Evolutionary conservation across 2,329 filamentous ascomycete genomes (phyloP).

Genomic region (Colletotrichum chrysophilum): DNA sequence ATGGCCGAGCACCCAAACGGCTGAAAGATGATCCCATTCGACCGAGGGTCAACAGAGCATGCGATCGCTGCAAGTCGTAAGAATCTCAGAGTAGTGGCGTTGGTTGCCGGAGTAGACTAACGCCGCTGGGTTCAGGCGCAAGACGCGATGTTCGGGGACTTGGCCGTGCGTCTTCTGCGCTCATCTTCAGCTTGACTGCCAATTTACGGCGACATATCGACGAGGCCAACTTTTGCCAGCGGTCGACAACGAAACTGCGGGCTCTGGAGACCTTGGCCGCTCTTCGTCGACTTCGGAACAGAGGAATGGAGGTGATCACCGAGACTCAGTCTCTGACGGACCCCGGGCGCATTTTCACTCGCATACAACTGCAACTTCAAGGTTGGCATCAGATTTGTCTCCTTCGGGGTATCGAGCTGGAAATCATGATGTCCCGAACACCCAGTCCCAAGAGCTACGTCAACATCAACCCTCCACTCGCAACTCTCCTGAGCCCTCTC

Average conservation of each 20-base stretch:
- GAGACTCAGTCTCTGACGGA: neutral
- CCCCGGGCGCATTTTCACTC: rapidly evolving
- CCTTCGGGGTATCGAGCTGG: neutral
- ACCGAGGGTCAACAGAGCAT: slow-evolving; percentile 20
- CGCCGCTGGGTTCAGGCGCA: slow-evolving; percentile 18
- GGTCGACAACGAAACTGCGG: slow-evolving; percentile 24
- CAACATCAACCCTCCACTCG: neutral
- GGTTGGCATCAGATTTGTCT: too few relatives aligned
- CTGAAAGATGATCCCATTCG: neutral
- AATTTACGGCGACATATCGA: slow-evolving; percentile 27
- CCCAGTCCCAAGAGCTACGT: neutral
- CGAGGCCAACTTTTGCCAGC: slow-evolving; percentile 26
- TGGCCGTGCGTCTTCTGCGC: slow-evolving; percentile 28
- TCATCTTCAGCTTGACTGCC: slow-evolving; percentile 26
- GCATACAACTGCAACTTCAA: rapidly evolving
- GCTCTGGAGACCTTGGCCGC: neutral
- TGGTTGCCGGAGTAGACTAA: neutral
- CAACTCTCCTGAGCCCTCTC: slow-evolving; percentile 31
- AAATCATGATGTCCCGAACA: rapidly evolving
- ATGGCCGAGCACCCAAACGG: neutral
- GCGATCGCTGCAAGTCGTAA: slow-evolving; percentile 30
- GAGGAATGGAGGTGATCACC: neutral
- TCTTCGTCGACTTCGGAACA: neutral
- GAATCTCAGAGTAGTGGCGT: neutral
- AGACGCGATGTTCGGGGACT: slow-evolving; percentile 29